phyloP scores from a whole-genome alignment of 2,329 filamentous ascomycete species.

The Teratosphaeriaceae sp. region DNA sequence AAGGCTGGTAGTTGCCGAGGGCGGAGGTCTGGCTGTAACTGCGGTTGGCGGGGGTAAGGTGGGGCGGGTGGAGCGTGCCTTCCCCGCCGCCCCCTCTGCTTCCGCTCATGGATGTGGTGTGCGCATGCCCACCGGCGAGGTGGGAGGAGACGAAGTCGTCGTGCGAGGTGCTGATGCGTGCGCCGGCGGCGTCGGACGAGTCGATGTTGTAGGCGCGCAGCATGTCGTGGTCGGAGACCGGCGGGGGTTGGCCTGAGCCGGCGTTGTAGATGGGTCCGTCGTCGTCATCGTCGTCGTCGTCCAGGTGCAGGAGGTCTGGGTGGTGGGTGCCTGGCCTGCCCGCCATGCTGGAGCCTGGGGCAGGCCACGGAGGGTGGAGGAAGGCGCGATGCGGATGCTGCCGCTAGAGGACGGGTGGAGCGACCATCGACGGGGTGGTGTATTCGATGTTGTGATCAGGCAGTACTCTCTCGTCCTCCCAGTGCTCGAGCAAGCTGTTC shows the following conservation, averaged over 20 bases:
- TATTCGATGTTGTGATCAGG: background rate
- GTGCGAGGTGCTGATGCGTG: slow-evolving; percentile 83
- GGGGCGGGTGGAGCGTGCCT: slow-evolving; percentile 31
- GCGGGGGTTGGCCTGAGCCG: slow-evolving; percentile 65
- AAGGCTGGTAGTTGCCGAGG: slow-evolving; percentile 81
- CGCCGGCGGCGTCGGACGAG: slow-evolving; percentile 48
- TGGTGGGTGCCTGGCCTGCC: slow-evolving; percentile 48
- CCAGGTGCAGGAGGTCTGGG: slow-evolving; percentile 55
- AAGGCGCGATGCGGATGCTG: no score
- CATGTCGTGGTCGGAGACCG: slow-evolving; percentile 75
- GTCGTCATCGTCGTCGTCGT: slow-evolving; percentile 53
- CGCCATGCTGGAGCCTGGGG: slow-evolving; percentile 33
- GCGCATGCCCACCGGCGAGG: slow-evolving; percentile 39
- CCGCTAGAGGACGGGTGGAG: background rate
- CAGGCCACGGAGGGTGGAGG: background rate
- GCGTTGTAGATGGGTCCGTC: slow-evolving; percentile 55
- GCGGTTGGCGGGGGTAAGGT: slow-evolving; percentile 31
- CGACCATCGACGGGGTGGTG: background rate
- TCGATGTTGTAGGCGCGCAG: slow-evolving; percentile 68
- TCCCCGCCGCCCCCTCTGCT: slow-evolving; percentile 1
- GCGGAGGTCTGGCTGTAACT: slow-evolving; percentile 71
- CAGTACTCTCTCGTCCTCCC: background rate
- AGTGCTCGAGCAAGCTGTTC: no score
- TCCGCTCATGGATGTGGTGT: no score
- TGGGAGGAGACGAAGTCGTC: slow-evolving; percentile 75